Percentiles rank a stretch among this genome's conserved stretches.
These are phyloP conservation scores for Alternaria hordeiaustralica DNA, from an alignment of 2,329 filamentous ascomycete species.

Conservation along the genomic window DNA sequence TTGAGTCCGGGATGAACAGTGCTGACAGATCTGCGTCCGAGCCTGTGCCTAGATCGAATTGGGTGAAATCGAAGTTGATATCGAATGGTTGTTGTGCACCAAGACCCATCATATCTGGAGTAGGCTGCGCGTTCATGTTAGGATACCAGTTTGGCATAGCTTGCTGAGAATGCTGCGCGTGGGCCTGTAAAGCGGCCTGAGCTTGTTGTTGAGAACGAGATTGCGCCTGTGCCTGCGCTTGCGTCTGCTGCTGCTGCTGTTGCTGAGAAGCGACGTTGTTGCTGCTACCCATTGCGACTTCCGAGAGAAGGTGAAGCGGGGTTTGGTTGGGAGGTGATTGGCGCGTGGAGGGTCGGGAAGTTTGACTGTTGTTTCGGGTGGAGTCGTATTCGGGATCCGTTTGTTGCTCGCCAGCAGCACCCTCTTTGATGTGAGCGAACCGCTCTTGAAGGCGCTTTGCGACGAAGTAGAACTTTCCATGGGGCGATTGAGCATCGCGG, in stretches of 20 bases:
- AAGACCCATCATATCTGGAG: constrained; percentile 36
- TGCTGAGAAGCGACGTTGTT: constrained; percentile 20
- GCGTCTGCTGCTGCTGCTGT: constrained; percentile 6
- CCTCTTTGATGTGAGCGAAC: constrained; percentile 53
- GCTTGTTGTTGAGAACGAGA: constrained; percentile 31
- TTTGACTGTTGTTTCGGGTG: constrained; percentile 22
- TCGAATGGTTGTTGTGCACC: constrained; percentile 36
- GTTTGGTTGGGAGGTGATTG: constrained; percentile 44
- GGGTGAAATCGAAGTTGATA: constrained; percentile 46
- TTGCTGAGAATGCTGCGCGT: constrained; percentile 28
- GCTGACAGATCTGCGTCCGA: constrained; percentile 46
- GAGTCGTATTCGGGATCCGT: constrained; percentile 30
- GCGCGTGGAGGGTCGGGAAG: constrained; percentile 23
- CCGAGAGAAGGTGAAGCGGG: constrained; percentile 48
- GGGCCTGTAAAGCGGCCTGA: constrained; percentile 34
- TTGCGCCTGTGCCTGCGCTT: constrained; percentile 14
- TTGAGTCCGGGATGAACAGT: constrained; percentile 45
- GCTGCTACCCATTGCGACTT: constrained; percentile 49
- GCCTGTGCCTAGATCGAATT: constrained; percentile 45
- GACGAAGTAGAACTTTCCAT: constrained; percentile 57
- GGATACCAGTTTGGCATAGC: constrained; percentile 39
- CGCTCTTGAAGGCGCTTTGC: constrained; percentile 54
- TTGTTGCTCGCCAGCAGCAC: constrained; percentile 42
- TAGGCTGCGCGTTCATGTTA: constrained; percentile 24
- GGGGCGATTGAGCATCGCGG: constrained; percentile 51